Evolutionary conservation across 352 stramenopile species (phyloP).

Genomic region (Thalassiosira livingstoniorum): DNA sequence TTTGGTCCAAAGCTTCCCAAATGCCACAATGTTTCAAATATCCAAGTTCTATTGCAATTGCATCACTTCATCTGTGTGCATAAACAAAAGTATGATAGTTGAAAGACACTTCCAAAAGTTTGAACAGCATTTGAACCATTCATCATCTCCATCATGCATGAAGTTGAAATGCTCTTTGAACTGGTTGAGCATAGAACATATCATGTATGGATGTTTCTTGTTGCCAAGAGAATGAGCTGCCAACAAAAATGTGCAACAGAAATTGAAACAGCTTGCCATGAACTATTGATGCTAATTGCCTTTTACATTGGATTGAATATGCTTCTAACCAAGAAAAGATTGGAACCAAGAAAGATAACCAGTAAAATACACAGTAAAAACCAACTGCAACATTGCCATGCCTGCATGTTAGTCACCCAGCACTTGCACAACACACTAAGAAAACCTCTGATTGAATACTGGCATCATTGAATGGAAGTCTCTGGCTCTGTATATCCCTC

Average conservation of each 20-base stretch:
- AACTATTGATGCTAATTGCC: conserved; percentile 1
- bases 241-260: not conserved
- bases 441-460: not conserved
- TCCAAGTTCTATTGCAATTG: not conserved
- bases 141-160: not conserved
- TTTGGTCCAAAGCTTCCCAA: no score
- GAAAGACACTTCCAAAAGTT: not conserved
- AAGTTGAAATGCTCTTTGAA: not conserved
- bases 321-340: not conserved
- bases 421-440: not conserved
- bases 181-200: not conserved
- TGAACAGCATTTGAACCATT: not conserved
- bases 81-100: conserved; percentile 7
- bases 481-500: not conserved
- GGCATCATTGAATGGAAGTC: not conserved
- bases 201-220: not conserved
- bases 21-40: not conserved
- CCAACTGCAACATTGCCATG: not conserved
- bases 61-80: not conserved
- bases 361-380: not conserved
- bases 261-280: not conserved
- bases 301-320: not conserved
- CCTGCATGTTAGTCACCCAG: not conserved
- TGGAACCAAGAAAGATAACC: conserved; percentile 13
- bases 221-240: not conserved